Conservation (phyloP, 768 basidiomycete species). For the Tricholoma saponaceum region DNA sequence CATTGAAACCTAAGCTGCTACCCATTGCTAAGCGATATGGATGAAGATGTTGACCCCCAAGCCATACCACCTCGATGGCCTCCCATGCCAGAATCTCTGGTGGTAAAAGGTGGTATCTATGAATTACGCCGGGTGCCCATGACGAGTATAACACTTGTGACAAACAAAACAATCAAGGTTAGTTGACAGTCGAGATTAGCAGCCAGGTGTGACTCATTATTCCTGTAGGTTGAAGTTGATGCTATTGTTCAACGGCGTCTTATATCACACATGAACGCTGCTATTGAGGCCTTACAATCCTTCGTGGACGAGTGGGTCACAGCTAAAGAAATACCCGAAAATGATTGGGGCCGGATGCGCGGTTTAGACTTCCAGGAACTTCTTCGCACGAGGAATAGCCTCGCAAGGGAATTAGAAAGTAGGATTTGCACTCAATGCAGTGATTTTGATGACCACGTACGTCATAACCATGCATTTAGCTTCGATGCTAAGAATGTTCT, state of each 20-base stretch:
- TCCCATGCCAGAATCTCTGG: conserved; percentile 42
- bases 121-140: conserved; percentile 63
- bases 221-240: conserved; percentile 61
- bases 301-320: conserved; percentile 56
- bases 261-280: conserved; percentile 59
- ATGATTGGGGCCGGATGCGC: conserved; percentile 80
- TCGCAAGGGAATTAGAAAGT: conserved; percentile 38
- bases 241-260: conserved; percentile 62
- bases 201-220: neutral
- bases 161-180: conserved; percentile 70
- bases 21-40: neutral
- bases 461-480: conserved; percentile 22
- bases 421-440: conserved; percentile 55
- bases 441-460: conserved; percentile 73
- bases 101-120: conserved; percentile 54
- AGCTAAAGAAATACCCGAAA: conserved; percentile 55
- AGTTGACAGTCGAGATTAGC: neutral
- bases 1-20: neutral
- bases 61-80: conserved; percentile 79
- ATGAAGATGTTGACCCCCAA: conserved; percentile 52
- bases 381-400: conserved; percentile 52
- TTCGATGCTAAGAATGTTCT: conserved; percentile 3
- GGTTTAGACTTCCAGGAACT: conserved; percentile 90
- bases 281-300: conserved; percentile 42
- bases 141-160: conserved; percentile 73